These are phyloP conservation scores for Botrytis squamosa DNA, from an alignment of 2,329 filamentous ascomycete species.

Conservation along the genomic window DNA sequence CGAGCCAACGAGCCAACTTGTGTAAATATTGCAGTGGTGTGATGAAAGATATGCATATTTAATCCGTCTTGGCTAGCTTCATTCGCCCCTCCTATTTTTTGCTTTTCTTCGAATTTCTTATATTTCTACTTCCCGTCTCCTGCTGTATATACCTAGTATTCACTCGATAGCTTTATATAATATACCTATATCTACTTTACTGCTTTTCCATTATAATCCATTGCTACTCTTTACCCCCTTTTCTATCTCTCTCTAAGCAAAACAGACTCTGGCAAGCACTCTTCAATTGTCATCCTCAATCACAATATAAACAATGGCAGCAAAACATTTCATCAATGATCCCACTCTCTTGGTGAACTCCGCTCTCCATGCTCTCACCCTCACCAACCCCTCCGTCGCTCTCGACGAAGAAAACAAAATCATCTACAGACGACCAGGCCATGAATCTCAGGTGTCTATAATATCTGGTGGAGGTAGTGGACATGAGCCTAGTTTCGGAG, in stretches of 20 bases:
- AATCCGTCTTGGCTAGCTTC: neutral
- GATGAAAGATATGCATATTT: conserved; percentile 3
- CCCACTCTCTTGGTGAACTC: conserved; percentile 73
- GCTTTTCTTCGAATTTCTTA: neutral
- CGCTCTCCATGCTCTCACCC: conserved; percentile 73
- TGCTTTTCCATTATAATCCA: neutral
- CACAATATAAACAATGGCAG: conserved; percentile 44
- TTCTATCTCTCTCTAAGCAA: neutral
- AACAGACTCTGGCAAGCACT: neutral
- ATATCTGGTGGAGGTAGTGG: conserved; percentile 87
- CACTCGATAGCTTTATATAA: neutral
- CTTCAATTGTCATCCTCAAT: neutral
- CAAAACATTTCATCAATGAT: conserved; percentile 89
- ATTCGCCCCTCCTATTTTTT: conserved; percentile 9
- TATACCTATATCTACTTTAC: neutral
- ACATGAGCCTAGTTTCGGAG: conserved; percentile 85
- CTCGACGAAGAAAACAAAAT: conserved; percentile 81
- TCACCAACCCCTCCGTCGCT: conserved; percentile 80
- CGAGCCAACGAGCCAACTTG: neutral
- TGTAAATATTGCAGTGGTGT: neutral
- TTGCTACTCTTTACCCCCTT: neutral
- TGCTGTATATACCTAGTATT: neutral
- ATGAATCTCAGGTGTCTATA: conserved; percentile 69
- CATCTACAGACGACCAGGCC: conserved; percentile 66
- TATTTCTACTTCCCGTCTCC: neutral